Evolutionary conservation across 331 rosid genomes (phyloP).

Genomic region (Saraca asoca): DNA sequence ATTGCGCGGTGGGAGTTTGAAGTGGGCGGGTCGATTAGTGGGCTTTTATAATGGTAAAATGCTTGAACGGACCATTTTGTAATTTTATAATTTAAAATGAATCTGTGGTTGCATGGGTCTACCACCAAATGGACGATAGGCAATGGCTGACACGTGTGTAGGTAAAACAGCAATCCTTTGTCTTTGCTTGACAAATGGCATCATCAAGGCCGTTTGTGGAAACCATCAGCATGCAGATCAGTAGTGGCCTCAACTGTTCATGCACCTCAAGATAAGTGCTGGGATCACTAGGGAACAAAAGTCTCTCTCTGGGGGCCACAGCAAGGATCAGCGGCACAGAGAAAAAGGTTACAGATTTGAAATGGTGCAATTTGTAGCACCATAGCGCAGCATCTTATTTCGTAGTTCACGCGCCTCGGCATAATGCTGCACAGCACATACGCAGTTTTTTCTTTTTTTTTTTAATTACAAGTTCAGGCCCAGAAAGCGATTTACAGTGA

Average conservation of each 20-base stretch:
- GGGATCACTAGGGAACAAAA: conserved; percentile 5
- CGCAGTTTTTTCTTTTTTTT: too few species aligned
- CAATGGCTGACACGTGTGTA: conserved; percentile 50
- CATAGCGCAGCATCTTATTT: neutral
- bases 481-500: too few species aligned
- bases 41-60: conserved; percentile 41
- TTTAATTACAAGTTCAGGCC: too few species aligned
- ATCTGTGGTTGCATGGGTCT: conserved; percentile 50
- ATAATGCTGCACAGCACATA: too few species aligned
- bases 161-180: conserved; percentile 43
- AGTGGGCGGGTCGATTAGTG: neutral
- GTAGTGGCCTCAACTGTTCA: conserved; percentile 6
- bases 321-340: conserved; percentile 7
- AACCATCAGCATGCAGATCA: conserved; percentile 19
- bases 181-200: conserved; percentile 37
- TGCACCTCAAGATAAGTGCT: conserved; percentile 40
- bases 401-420: conserved; percentile 3
- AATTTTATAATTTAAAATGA: neutral
- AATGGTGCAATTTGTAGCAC: conserved; percentile 18
- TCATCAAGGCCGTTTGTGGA: conserved; percentile 30
- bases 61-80: neutral
- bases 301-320: conserved; percentile 31
- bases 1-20: neutral
- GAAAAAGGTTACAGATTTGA: conserved; percentile 29
- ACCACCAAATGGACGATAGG: conserved; percentile 30